Base-by-base conservation (phyloP, 192 early-diverging fungal species). In the Coemansia sp. region DNA sequence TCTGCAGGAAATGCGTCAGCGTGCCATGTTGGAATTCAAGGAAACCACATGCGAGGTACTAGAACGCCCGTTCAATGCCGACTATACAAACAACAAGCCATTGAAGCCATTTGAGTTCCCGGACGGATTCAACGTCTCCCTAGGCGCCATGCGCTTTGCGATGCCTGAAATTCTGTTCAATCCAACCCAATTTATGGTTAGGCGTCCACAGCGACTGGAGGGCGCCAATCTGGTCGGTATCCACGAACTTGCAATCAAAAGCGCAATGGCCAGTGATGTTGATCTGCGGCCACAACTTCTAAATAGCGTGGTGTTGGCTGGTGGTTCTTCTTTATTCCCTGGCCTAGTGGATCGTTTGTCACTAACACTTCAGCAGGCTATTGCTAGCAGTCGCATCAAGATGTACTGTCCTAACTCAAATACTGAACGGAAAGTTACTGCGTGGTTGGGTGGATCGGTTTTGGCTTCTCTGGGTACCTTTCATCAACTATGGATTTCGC, bases 401-500 rank as follows among this genome's bases (percentile, higher is more conserved):
- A 73, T 96, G 60, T 88, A 91, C 61, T 86, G 92, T 28, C 84
- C 94, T 1, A 88, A 84, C 58, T 89, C 86, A 30, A 80, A 85
- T 27, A 84, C 86, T 19, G 97, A 98, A 76, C 88, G 95, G 58
- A 90, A 90, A 65, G 95, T 92, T 64, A 89, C 93, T n/a, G 84
- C 92, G 26, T 99, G 97, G 97, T 86, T 97, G 30, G 97, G 97
- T 49, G 96, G 96, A 5, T 98, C 96, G 0, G 94, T 99, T 44
- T 78, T 99, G 54, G 89, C 93, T 2, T 96, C 94, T 3, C 68
- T 99, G 60, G 94, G 94, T 60, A 95, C 94, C 0, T 99, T 99
- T 86, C 95, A 97, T 68, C 97, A 97, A 81, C 84, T 99, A 55
- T 99, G 97, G 97, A 90, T 99, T 9, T 97, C 95, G 25, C 91